A percentile compares a stretch with the other conserved stretches of the same genome.
These are phyloP conservation scores for Lepidium campestre DNA, from an alignment of 441 rosid species.

Conservation along the genomic window DNA sequence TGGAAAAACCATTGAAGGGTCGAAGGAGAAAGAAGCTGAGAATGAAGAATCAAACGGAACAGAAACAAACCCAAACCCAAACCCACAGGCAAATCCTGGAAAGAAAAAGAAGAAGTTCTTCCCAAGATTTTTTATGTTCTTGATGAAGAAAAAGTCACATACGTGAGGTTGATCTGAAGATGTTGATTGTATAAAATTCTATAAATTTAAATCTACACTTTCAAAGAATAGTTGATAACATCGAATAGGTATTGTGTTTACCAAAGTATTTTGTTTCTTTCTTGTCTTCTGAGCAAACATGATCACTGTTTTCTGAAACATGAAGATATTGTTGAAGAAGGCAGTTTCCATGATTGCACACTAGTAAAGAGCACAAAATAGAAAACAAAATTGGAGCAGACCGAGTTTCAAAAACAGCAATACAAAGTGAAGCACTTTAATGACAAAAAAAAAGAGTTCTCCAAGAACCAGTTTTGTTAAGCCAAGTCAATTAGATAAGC, in stretches of 20 bases:
- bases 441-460: no score
- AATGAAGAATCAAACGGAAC: conserved; percentile 18
- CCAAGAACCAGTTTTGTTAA: no score
- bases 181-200: not conserved
- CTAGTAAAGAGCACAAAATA: no score
- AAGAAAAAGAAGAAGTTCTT: conserved; percentile 86
- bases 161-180: conserved; percentile 28
- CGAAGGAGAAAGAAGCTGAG: conserved; percentile 35
- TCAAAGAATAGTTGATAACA: not conserved
- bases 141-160: conserved; percentile 47
- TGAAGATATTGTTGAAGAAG: no score
- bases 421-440: no score
- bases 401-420: no score
- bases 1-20: conserved; percentile 36
- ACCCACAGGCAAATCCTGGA: conserved; percentile 32
- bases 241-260: no score
- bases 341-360: no score
- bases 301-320: no score
- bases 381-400: no score
- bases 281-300: no score
- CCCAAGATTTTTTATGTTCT: conserved; percentile 63
- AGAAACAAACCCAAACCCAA: conserved; percentile 36
- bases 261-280: no score
- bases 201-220: not conserved
- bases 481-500: not conserved